A percentile compares a stretch with the other conserved stretches of the same genome.
phyloP scores from a whole-genome alignment of 805 yeast species.

The Torulaspora gathmanii region DNA sequence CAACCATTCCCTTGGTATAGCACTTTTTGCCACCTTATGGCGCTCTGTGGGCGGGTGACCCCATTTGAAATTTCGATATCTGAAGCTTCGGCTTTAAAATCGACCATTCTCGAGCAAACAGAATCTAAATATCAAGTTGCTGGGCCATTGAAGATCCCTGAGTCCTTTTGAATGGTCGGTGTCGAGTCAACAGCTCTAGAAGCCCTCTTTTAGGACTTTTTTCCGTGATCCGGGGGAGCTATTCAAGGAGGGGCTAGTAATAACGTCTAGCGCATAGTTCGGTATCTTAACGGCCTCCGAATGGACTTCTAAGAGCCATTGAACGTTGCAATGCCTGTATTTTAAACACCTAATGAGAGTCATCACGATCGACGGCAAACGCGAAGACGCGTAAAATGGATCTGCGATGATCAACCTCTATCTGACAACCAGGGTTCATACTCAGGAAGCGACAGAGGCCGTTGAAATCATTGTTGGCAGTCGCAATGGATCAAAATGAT shows the following conservation, averaged over 20 bases:
- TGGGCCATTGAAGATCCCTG: too few relatives aligned
- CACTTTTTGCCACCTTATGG: slow-evolving; percentile 9
- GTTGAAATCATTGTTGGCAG: background rate
- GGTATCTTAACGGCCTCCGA: background rate
- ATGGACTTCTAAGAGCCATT: too few relatives aligned
- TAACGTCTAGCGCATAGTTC: too few relatives aligned
- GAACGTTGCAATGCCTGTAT: too few relatives aligned
- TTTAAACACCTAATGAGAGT: background rate
- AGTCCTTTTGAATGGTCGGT: too few relatives aligned
- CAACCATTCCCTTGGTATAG: slow-evolving; percentile 1
- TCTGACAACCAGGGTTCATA: too few relatives aligned
- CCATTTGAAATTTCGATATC: background rate
- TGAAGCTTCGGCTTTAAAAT: background rate
- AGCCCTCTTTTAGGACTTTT: too few relatives aligned
- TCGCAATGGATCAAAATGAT: background rate
- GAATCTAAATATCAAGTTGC: too few relatives aligned
- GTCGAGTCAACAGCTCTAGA: too few relatives aligned
- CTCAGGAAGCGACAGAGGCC: background rate
- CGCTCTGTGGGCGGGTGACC: slow-evolving; percentile 4
- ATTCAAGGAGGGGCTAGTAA: too few relatives aligned
- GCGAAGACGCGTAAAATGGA: slow-evolving; percentile 7
- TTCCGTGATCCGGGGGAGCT: too few relatives aligned
- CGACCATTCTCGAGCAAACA: background rate
- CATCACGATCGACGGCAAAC: background rate
- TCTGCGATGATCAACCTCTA: background rate